Percentiles rank a stretch among this genome's conserved stretches.
Conservation (phyloP, 1,284 basidiomycete species). For the Hymenochaete sp. region DNA sequence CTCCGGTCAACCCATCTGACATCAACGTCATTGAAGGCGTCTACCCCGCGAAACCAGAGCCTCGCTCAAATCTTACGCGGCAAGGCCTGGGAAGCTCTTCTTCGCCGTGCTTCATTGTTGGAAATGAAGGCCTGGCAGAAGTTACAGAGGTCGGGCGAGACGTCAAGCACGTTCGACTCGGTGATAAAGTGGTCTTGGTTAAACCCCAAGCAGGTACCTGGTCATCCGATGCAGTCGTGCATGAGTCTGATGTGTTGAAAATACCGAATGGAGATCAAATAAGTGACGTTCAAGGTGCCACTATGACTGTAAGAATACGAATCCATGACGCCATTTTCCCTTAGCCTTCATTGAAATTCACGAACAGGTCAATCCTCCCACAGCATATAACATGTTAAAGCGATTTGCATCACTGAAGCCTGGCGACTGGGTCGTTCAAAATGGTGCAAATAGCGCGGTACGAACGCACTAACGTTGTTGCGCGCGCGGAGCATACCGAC, state of each 20-base stretch:
- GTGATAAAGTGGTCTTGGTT: conserved; percentile 71
- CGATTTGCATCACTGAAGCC: conserved; percentile 55
- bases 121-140: conserved; percentile 73
- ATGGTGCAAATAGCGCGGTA: conserved; percentile 79
- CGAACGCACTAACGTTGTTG: conserved; percentile 23
- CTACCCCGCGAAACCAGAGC: conserved; percentile 59
- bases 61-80: conserved; percentile 30
- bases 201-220: conserved; percentile 70
- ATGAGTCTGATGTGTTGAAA: conserved; percentile 47
- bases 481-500: conserved; percentile 3
- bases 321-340: not conserved
- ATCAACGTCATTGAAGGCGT: conserved; percentile 76
- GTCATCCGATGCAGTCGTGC: conserved; percentile 54
- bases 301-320: conserved; percentile 45
- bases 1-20: conserved; percentile 76
- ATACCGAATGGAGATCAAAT: conserved; percentile 40
- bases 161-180: conserved; percentile 40
- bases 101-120: conserved; percentile 49
- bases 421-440: conserved; percentile 75
- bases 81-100: conserved; percentile 27
- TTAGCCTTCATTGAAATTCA: no score
- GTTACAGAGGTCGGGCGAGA: conserved; percentile 52
- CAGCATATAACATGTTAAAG: conserved; percentile 73
- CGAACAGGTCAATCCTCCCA: conserved; percentile 71
- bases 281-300: conserved; percentile 60